Evolutionary conservation across 2,329 filamentous ascomycete species (phyloP).

Genomic region (Aspergillus amoenus): DNA sequence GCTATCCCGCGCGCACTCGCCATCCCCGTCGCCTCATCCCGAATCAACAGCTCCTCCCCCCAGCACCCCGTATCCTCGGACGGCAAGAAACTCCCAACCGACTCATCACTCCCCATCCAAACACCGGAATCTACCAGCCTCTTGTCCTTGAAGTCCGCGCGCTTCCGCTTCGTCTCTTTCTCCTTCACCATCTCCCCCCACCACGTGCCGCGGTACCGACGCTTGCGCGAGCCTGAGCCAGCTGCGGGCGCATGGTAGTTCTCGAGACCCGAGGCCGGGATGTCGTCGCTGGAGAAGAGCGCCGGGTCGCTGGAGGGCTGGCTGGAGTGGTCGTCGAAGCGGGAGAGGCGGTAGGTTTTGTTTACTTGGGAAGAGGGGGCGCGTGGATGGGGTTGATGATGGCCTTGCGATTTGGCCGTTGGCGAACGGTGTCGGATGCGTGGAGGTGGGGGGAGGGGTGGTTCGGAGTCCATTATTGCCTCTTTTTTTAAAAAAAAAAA

Average conservation of each 20-base stretch:
- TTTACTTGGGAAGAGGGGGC: constrained; percentile 16
- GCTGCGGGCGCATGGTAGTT: constrained; percentile 37
- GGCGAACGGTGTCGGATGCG: constrained; percentile 37
- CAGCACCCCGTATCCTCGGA: constrained; percentile 35
- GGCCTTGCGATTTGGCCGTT: constrained; percentile 9
- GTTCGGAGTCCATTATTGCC: constrained; percentile 37
- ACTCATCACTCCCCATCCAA: constrained; percentile 50
- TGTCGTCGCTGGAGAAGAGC: constrained; percentile 49
- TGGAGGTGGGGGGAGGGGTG: constrained; percentile 40
- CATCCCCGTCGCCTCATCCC: constrained; percentile 24
- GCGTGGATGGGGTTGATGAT: neutral
- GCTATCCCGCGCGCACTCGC: neutral
- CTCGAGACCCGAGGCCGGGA: constrained; percentile 45
- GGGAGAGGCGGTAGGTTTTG: constrained; percentile 25
- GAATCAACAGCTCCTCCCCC: constrained; percentile 40
- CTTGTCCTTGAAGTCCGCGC: constrained; percentile 45
- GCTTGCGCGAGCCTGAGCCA: constrained; percentile 30
- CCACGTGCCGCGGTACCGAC: constrained; percentile 47
- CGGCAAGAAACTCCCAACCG: constrained; percentile 30
- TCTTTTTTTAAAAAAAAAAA: neutral
- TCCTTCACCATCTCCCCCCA: constrained; percentile 42
- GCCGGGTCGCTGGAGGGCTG: constrained; percentile 46
- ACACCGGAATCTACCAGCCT: constrained; percentile 48
- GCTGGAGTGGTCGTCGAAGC: constrained; percentile 37
- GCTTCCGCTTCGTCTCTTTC: constrained; percentile 37